Evolutionary conservation across 2,329 filamentous ascomycete genomes (phyloP).

Genomic region (Achaetomium macrosporum): DNA sequence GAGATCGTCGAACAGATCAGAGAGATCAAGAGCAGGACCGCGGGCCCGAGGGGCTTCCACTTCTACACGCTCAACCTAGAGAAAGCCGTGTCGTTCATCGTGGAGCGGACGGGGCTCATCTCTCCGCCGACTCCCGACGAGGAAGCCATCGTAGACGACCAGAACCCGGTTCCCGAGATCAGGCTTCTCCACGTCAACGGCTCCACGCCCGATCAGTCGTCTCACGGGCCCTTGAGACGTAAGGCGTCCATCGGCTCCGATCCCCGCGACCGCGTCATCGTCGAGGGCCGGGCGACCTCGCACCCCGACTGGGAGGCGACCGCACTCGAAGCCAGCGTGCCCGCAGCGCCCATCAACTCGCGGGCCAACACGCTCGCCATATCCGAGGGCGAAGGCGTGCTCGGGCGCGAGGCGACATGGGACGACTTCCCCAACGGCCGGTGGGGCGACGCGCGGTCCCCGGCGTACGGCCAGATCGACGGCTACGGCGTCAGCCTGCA

Average conservation of each 20-base stretch:
- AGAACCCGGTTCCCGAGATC: slow-evolving; percentile 40
- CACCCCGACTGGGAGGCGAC: slow-evolving; percentile 64
- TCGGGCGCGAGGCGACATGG: slow-evolving; percentile 95
- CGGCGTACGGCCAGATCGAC: slow-evolving; percentile 93
- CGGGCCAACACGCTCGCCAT: slow-evolving; percentile 85
- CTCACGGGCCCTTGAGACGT: slow-evolving; percentile 48
- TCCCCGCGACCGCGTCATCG: slow-evolving; percentile 81
- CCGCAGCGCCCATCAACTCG: slow-evolving; percentile 65
- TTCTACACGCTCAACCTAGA: slow-evolving; percentile 97
- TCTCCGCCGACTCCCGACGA: slow-evolving; percentile 46
- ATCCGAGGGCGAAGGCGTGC: slow-evolving; percentile 82
- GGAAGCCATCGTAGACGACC: slow-evolving; percentile 43
- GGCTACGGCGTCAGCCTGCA: slow-evolving; percentile 97
- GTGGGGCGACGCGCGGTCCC: slow-evolving; percentile 88
- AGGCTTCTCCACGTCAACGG: slow-evolving; percentile 51
- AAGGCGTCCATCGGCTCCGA: slow-evolving; percentile 77
- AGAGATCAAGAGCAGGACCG: slow-evolving; percentile 49
- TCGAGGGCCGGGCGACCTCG: slow-evolving; percentile 57
- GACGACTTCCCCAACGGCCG: slow-evolving; percentile 96
- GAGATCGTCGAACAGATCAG: slow-evolving; percentile 79
- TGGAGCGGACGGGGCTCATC: slow-evolving; percentile 82
- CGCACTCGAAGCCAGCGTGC: slow-evolving; percentile 72
- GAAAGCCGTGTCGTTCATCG: slow-evolving; percentile 88
- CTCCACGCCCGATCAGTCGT: slow-evolving; percentile 28
- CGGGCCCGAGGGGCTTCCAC: slow-evolving; percentile 72